These are phyloP conservation scores for Russula compacta DNA, from an alignment of 768 basidiomycete genomes.

Conservation along the genomic window DNA sequence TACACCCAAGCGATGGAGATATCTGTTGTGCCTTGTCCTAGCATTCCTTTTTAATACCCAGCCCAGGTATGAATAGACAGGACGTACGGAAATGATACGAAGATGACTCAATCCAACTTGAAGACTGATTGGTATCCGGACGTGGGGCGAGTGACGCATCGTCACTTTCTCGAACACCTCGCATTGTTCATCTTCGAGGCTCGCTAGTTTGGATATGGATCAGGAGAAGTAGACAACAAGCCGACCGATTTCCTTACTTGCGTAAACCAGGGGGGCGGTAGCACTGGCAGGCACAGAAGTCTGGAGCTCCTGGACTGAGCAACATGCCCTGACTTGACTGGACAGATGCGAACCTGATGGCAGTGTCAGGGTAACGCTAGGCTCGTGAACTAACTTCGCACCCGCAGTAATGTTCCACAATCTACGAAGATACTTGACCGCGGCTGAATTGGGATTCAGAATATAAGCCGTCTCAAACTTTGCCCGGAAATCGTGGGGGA, in stretches of 20 bases:
- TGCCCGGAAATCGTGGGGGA: slow-evolving; percentile 57
- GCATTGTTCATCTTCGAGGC: slow-evolving; percentile 50
- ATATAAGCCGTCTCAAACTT: slow-evolving; percentile 58
- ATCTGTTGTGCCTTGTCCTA: slow-evolving; percentile 66
- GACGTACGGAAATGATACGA: slow-evolving; percentile 63
- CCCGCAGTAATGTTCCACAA: slow-evolving; percentile 61
- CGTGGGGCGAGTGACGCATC: slow-evolving; percentile 55
- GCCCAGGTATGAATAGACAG: background rate
- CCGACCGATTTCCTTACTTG: slow-evolving; percentile 35
- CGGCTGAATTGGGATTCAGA: slow-evolving; percentile 62
- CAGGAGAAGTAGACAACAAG: background rate
- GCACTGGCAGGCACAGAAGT: slow-evolving; percentile 44
- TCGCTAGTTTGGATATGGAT: slow-evolving; percentile 32
- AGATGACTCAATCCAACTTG: slow-evolving; percentile 62
- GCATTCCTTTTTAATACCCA: slow-evolving; percentile 10
- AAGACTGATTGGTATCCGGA: slow-evolving; percentile 64
- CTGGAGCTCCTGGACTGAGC: slow-evolving; percentile 52
- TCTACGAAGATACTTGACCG: slow-evolving; percentile 66
- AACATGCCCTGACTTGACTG: slow-evolving; percentile 42
- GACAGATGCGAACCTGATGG: slow-evolving; percentile 16
- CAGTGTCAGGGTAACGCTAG: background rate
- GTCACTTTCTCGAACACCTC: slow-evolving; percentile 52
- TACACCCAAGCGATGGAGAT: slow-evolving; percentile 58
- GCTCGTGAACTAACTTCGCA: slow-evolving; percentile 22
- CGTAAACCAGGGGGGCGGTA: slow-evolving; percentile 40